phyloP scores from a whole-genome alignment of 257 asterid species.

The Solanum paucissectum region DNA sequence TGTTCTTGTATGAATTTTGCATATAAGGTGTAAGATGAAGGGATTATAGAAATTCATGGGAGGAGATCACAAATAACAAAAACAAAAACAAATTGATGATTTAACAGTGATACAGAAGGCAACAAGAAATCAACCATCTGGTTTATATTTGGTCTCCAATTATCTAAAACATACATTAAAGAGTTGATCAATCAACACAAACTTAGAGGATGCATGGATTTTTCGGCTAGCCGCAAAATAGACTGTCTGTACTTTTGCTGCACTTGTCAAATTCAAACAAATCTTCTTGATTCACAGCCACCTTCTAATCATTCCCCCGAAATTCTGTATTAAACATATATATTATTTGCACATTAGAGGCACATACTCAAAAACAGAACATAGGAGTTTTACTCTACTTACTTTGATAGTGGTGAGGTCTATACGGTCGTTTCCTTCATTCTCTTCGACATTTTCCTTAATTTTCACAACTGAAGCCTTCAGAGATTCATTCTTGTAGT shows the following conservation, averaged over 20 bases:
- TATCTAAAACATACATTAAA: neutral
- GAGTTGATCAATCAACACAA: neutral
- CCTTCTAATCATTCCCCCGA: neutral
- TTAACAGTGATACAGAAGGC: neutral
- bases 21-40: too few species aligned
- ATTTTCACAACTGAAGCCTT: too few species aligned
- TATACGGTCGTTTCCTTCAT: too few species aligned
- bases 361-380: too few species aligned
- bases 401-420: too few species aligned
- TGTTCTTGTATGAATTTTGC: too few species aligned
- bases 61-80: neutral
- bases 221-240: neutral
- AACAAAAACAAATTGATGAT: neutral
- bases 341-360: too few species aligned
- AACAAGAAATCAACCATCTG: neutral
- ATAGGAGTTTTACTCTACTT: too few species aligned
- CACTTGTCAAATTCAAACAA: neutral
- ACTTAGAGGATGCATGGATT: neutral
- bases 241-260: neutral
- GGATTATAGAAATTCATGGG: too few species aligned
- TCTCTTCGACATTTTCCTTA: too few species aligned
- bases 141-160: neutral
- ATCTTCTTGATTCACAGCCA: neutral
- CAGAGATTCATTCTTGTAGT: too few species aligned
- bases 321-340: too few species aligned